A percentile compares a stretch with the other conserved stretches of the same genome.
phyloP scores from a whole-genome alignment of 306 rosid genomes.

The Arachis stenosperma region DNA sequence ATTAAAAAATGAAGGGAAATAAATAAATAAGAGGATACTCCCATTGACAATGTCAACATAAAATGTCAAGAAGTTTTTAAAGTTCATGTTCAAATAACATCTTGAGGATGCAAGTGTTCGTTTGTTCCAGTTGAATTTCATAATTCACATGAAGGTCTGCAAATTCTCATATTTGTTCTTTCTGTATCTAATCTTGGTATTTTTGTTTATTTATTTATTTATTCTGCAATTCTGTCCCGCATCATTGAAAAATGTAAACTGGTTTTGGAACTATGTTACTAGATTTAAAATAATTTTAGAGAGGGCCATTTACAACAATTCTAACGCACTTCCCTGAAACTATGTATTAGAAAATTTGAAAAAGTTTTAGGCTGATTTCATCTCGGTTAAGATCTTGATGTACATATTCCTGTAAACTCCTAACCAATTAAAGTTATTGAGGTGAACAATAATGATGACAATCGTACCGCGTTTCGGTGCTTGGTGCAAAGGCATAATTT shows the following conservation, averaged over 20 bases:
- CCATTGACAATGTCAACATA: not conserved
- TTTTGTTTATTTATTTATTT: too few species aligned
- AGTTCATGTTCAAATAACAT: not conserved
- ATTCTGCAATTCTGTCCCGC: not conserved
- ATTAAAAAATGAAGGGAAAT: slow-evolving; percentile 31
- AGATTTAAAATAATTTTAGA: not conserved
- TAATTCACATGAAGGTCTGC: slow-evolving; percentile 1
- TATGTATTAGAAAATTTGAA: not conserved
- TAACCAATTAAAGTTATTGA: not conserved
- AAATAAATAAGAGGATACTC: not conserved
- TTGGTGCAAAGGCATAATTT: slow-evolving; percentile 60
- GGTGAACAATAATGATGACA: slow-evolving; percentile 7
- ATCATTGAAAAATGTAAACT: not conserved
- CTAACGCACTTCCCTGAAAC: not conserved
- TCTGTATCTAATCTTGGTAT: not conserved
- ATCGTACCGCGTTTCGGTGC: slow-evolving; percentile 63
- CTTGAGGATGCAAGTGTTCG: not conserved
- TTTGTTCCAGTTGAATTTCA: not conserved
- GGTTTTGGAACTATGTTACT: not conserved
- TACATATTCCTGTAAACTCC: not conserved
- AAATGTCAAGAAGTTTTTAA: not conserved
- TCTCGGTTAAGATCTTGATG: not conserved
- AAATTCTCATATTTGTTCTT: not conserved
- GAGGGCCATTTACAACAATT: not conserved
- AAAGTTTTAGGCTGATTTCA: not conserved